Percentiles rank a stretch among this genome's conserved stretches.
These are phyloP conservation scores for Alternaria postmessia DNA, from an alignment of 2,329 filamentous ascomycete species.

Conservation along the genomic window DNA sequence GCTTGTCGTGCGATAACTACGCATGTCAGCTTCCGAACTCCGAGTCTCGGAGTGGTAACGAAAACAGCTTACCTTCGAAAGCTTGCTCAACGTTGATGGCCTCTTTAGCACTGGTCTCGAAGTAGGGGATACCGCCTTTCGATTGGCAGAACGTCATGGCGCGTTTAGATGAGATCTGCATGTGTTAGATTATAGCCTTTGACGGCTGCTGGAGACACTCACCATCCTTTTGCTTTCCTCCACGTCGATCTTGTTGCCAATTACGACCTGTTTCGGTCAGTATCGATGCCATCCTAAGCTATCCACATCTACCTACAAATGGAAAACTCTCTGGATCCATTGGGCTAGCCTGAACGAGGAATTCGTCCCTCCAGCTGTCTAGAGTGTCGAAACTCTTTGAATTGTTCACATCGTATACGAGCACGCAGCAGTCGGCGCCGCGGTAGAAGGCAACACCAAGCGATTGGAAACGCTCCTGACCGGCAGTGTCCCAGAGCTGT, in stretches of 20 bases:
- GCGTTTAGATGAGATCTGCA: slow-evolving; percentile 88
- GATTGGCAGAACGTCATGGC: slow-evolving; percentile 98
- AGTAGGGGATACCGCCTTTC: slow-evolving; percentile 97
- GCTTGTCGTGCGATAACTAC: slow-evolving; percentile 95
- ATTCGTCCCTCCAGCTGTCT: slow-evolving; percentile 98
- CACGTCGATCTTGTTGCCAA: slow-evolving; percentile 99
- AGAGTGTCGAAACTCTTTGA: slow-evolving; percentile 98
- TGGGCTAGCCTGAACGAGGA: slow-evolving; percentile 95
- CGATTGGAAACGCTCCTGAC: slow-evolving; percentile 97
- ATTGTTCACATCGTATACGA: slow-evolving; percentile 99
- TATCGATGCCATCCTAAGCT: not conserved
- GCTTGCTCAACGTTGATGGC: slow-evolving; percentile 96
- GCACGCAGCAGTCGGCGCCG: slow-evolving; percentile 95
- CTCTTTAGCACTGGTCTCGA: slow-evolving; percentile 99
- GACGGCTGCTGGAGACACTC: slow-evolving; percentile 39
- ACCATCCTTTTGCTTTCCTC: slow-evolving; percentile 97
- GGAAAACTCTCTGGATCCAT: slow-evolving; percentile 97
- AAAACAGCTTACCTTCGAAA: slow-evolving; percentile 64
- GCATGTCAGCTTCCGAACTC: slow-evolving; percentile 8
- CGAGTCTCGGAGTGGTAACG: not conserved
- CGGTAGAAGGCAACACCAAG: slow-evolving; percentile 97
- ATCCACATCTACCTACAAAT: slow-evolving; percentile 71
- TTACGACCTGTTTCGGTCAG: slow-evolving; percentile 72
- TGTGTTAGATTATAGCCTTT: slow-evolving; percentile 17
- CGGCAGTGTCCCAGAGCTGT: slow-evolving; percentile 96